Evolutionary conservation across 345 rosid species (phyloP), one percentile per base, ranked within the genome.

Genomic region (Sisymbrium altissimum): DNA sequence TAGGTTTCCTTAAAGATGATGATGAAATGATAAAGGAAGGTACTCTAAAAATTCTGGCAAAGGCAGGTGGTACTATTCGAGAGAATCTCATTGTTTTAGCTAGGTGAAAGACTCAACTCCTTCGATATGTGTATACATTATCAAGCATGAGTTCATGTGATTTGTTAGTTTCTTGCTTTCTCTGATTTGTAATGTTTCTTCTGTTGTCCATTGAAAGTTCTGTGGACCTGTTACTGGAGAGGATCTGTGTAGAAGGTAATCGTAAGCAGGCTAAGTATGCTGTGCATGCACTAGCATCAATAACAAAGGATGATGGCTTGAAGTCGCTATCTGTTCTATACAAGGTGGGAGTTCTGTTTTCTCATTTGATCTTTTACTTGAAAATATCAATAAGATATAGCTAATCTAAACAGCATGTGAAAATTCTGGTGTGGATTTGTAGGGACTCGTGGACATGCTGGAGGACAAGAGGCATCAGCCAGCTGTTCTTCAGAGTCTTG

Each of bases 231-330:
- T 74, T 89, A 59, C 73, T 95, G 85, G 99, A 95, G 84, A 87
- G 82, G 77, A 86, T 95, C 60, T 95, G 99, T 66, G 78, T 95
- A 77, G 97, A 95, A 85, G 97, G 99, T 68, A 95, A 86, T 68
- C 87, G 99, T 29, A 84, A 86, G 63, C 97, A 95, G 78, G 99
- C 97, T 29, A 95, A 92, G 80, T 88, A 92, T 83, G 99, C 99
- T 79, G 99, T 95, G 62, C 97, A 87, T 80, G 97, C 97, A 21
- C 83, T 95, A 41, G 99, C 97, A 75, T 92, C 99, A 63, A 95
- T 95, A 84, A 92, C 97, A 64, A 92, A 87, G 81, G 99, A 95
- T 76, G 99, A 95, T 29, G 99, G 99, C 48, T 86, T 95, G 55
- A 95, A 85, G 83, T 88, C 99, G 32, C 96, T 95, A 53, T 95